Conservation (phyloP, 495 filamentous ascomycete species). For the Hypoxylon trugodes region DNA sequence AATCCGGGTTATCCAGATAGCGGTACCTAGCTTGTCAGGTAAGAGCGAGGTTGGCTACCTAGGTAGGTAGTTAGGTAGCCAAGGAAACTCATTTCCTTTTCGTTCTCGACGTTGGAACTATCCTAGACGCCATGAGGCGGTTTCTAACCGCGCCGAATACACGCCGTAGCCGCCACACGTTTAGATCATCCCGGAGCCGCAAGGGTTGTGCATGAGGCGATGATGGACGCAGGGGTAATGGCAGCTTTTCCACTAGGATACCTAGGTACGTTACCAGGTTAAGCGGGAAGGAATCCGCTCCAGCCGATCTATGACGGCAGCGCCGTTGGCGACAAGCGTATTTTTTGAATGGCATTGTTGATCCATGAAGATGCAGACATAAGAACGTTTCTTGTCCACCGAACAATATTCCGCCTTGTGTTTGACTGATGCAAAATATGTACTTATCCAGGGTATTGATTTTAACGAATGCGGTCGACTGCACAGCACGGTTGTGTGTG, state of each 20-base stretch:
- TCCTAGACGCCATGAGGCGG: constrained; percentile 10
- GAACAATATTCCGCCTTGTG: neutral
- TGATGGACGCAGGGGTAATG: constrained; percentile 25
- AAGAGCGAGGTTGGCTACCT: constrained; percentile 15
- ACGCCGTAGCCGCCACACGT: constrained; percentile 30
- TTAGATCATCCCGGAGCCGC: constrained; percentile 17
- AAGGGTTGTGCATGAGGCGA: constrained; percentile 27
- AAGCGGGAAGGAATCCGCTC: constrained; percentile 34
- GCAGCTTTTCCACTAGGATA: constrained; percentile 20
- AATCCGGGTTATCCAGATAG: constrained; percentile 9
- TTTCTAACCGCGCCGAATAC: constrained; percentile 8
- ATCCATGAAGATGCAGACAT: too few relatives aligned
- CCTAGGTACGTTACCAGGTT: constrained; percentile 20
- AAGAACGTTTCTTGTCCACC: neutral
- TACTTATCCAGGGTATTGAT: too few relatives aligned
- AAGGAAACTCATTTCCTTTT: constrained; percentile 1
- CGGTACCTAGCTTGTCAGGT: constrained; percentile 2
- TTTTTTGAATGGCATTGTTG: neutral
- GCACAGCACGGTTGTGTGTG: constrained; percentile 29
- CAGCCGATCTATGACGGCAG: constrained; percentile 33
- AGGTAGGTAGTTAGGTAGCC: too few relatives aligned
- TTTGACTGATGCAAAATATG: neutral
- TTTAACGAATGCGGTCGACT: too few relatives aligned
- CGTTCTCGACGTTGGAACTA: constrained; percentile 22
- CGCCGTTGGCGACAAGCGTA: neutral